These are phyloP conservation scores for Marvania coccoides DNA, from an alignment of 139 green algal genomes.

Conservation along the genomic window DNA sequence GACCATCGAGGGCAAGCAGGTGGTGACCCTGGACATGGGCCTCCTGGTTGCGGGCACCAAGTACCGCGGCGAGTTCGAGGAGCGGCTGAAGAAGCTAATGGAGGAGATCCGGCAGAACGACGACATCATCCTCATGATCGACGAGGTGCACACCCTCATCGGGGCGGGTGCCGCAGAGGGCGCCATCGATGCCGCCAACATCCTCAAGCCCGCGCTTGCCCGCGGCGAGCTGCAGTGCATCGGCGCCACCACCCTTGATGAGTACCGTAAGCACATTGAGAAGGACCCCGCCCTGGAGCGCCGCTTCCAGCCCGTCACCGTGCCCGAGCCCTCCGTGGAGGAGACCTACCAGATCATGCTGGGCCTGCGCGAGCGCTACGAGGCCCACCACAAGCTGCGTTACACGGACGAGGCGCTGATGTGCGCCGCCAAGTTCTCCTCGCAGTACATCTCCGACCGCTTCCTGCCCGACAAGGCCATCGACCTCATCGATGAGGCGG, in stretches of 20 bases:
- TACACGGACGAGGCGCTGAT: slow-evolving; percentile 96
- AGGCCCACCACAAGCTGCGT: slow-evolving; percentile 97
- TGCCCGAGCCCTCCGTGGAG: slow-evolving; percentile 94
- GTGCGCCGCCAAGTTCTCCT: slow-evolving; percentile 83
- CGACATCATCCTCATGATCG: slow-evolving; percentile 94
- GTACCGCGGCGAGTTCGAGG: slow-evolving; percentile 99
- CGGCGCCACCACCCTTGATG: slow-evolving; percentile 96
- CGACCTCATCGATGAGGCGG: slow-evolving; percentile 98
- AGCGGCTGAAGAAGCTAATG: slow-evolving; percentile 99
- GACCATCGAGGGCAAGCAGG: slow-evolving; percentile 99
- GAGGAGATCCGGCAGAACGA: slow-evolving; percentile 99
- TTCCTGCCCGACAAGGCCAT: slow-evolving; percentile 77
- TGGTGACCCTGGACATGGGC: slow-evolving; percentile 98
- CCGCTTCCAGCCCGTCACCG: slow-evolving; percentile 80
- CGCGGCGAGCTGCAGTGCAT: slow-evolving; percentile 99
- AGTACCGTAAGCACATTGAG: slow-evolving; percentile 99
- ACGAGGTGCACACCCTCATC: slow-evolving; percentile 95
- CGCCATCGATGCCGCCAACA: slow-evolving; percentile 98
- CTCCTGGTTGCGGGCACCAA: slow-evolving; percentile 98
- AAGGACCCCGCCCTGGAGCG: slow-evolving; percentile 98
- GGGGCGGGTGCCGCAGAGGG: slow-evolving; percentile 95
- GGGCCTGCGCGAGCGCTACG: slow-evolving; percentile 87
- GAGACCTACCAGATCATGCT: slow-evolving; percentile 95
- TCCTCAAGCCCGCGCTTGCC: slow-evolving; percentile 97
- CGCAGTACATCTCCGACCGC: slow-evolving; percentile 94